phyloP scores from a whole-genome alignment of 768 basidiomycete species.

The Mycena chlorophos region DNA sequence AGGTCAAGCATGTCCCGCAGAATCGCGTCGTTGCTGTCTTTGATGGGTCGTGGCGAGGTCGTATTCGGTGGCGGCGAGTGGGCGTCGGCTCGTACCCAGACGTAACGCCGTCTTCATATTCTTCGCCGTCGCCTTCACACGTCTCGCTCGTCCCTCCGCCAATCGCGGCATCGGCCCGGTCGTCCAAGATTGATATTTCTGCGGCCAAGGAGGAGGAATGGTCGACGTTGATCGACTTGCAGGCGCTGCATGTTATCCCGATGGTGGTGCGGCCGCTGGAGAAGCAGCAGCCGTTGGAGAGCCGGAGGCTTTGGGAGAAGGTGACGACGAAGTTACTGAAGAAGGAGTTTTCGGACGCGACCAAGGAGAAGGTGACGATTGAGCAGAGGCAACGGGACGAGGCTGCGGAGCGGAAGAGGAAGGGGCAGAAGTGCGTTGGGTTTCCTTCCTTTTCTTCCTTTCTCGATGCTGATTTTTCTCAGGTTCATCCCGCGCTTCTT shows the following conservation, averaged over 20 bases:
- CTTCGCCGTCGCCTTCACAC: constrained; percentile 51
- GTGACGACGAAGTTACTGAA: constrained; percentile 72
- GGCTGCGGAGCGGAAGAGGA: constrained; percentile 83
- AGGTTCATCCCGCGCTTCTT: constrained; percentile 59
- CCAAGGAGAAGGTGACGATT: constrained; percentile 85
- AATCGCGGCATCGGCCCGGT: constrained; percentile 37
- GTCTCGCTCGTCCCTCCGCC: constrained; percentile 38
- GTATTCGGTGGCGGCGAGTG: constrained; percentile 75
- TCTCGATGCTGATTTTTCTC: neutral
- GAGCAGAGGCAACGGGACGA: constrained; percentile 93
- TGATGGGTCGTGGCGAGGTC: constrained; percentile 86
- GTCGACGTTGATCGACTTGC: constrained; percentile 73
- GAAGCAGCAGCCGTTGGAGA: constrained; percentile 78
- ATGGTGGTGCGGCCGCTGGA: constrained; percentile 83
- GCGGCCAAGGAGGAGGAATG: constrained; percentile 52
- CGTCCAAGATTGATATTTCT: constrained; percentile 47
- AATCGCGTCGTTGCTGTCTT: constrained; percentile 75
- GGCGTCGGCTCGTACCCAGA: constrained; percentile 45
- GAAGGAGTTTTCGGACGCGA: constrained; percentile 92
- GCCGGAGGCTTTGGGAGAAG: constrained; percentile 82
- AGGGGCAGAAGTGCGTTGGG: constrained; percentile 46
- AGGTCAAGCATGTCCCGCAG: constrained; percentile 87
- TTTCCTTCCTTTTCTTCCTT: constrained; percentile 50
- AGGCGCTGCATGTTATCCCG: constrained; percentile 67
- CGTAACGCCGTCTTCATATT: constrained; percentile 42